Base-by-base conservation (phyloP, 2,329 filamentous ascomycete species). In the Cercospora sp. region DNA sequence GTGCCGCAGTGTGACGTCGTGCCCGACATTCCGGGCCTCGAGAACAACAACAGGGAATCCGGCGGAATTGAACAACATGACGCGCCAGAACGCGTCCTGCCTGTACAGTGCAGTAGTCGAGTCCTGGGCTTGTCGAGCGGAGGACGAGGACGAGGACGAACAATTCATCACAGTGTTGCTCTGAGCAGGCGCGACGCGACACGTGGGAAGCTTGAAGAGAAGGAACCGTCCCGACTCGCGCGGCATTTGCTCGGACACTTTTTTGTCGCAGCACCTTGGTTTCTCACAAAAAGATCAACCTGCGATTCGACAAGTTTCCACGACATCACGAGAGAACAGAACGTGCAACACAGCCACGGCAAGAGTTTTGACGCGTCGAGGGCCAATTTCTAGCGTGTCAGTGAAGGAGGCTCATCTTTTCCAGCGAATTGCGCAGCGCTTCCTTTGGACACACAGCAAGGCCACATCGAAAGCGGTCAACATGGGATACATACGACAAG, bases 401-500 rank as follows among this genome's bases (percentile, higher is more conserved):
- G 26, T 7, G 20, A 2, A n/a, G 1, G 26, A 58, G 8, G 1
- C 7, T 0, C 26, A 30, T n/a, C 26, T 53, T 26, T 26, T 13
- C 2, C 30, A 10, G 53, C 48, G 20, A 6, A 6, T 9, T 30
- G 6, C 53, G 9, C 12, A n/a, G 26, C 26, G 12, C 26, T 58
- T 26, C 9, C 45, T 26, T 9, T 13, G 5, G 3, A 31, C 20
- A 58, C 53, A 57, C 53, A n/a, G 13, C 31, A 64, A 53, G 2
- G 13, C 51, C 33, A 42, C 3, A 51, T 61, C 28, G 36, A 3
- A 36, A 40, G 57, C 64, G 20, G 20, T 51, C 63, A 71, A 64
- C 5, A 97, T 97, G 93, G 94, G 95, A 70, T 98, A 98, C 85
- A 93, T 99, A 69, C 92, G 95, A 73, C 92, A 97, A 82, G 89